phyloP scores from a whole-genome alignment of 768 basidiomycete species.

The Fistulinella prunicolor region DNA sequence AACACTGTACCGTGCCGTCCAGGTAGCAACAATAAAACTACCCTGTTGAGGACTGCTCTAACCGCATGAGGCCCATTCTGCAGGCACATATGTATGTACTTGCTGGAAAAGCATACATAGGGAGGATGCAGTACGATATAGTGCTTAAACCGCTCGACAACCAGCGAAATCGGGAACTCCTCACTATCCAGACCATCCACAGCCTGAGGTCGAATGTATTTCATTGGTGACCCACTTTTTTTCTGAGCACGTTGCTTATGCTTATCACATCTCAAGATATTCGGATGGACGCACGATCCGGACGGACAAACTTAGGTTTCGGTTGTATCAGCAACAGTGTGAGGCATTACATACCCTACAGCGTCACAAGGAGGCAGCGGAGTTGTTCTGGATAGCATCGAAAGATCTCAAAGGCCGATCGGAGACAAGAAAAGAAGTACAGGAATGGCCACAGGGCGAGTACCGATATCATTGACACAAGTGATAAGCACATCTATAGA shows the following conservation, averaged over 20 bases:
- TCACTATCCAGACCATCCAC: not conserved
- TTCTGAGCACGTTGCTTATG: not conserved
- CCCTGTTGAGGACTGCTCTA: not conserved
- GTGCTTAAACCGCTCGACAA: not conserved
- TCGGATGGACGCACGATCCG: not conserved
- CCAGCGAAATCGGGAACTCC: not conserved
- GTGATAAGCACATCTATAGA: too few relatives aligned
- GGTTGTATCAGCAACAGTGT: not conserved
- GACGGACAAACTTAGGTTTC: not conserved
- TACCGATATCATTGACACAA: too few relatives aligned
- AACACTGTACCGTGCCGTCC: not conserved
- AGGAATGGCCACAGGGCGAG: too few relatives aligned
- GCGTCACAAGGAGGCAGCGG: too few relatives aligned
- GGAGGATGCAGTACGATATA: not conserved
- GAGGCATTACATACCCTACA: not conserved
- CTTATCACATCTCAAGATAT: not conserved
- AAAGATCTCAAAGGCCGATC: too few relatives aligned
- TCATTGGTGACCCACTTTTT: not conserved
- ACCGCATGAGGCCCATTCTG: too few relatives aligned
- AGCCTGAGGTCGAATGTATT: not conserved
- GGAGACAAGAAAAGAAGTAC: too few relatives aligned
- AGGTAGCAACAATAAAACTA: not conserved
- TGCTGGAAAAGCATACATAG: not conserved
- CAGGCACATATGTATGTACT: not conserved
- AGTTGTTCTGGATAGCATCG: too few relatives aligned